Evolutionary conservation across 176 grass and related monocot genomes (phyloP), one percentile per base, ranked within the genome.

Genomic region (Eragrostis curvula): DNA sequence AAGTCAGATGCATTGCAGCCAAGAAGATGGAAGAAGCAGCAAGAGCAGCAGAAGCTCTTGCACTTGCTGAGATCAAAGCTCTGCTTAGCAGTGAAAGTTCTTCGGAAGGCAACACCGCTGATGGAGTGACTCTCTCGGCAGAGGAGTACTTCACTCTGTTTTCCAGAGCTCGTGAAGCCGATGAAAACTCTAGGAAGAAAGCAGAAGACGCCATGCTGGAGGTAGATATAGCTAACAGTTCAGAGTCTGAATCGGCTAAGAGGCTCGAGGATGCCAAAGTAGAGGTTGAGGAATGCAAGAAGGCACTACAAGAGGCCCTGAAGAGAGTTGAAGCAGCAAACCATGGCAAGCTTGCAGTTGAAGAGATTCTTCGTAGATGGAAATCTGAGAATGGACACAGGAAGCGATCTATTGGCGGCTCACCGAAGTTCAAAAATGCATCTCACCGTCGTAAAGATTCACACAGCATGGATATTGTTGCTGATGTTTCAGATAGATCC

Each of bases 11-110:
- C 39, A 63, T 87, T 74, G 95, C 92, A 49, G 92, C 92, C 59
- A 94, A 82, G 78, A 97, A 97, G 87, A 92, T 93, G 86, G 95
- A 94, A 89, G 92, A 94, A 78, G 95, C 95, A 17, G 90, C 92
- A 24, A 90, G 75, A 80, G 90, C 88, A 72, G 92, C 95, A 51
- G 95, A 94, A 83, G 77, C 86, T 57, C 40, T 94, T 85, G 90
- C 95, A 70, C 88, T 97, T 78, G 87, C 85, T 44, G 92, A 97
- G 66, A 89, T 93, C 42, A 94, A 92, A 83, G 92, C 88, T 76
- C 64, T 97, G 47, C 36, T 91, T 21, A 89, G 88, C 81, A 93
- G 78, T 77, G 79, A 89, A 66, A 86, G 32, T 85, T 90, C 76
- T 69, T 84, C 45, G 20, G 57, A 84, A 79, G 52, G 60, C 47